These are phyloP conservation scores for Ogataea salicorniae DNA, from an alignment of 805 yeast genomes.

Conservation along the genomic window DNA sequence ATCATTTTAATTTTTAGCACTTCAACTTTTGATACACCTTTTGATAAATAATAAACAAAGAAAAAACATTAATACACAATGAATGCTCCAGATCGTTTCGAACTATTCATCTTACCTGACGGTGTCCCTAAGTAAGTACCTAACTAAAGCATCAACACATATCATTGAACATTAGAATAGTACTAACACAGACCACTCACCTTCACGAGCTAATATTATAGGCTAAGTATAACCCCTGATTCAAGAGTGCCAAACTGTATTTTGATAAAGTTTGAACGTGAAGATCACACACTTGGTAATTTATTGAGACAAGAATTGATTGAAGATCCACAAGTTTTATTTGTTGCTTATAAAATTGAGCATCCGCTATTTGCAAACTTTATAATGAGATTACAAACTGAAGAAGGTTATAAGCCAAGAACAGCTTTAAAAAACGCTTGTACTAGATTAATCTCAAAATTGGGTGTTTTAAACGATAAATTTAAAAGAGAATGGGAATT, in stretches of 20 bases:
- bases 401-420: constrained; percentile 88
- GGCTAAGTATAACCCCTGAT: constrained; percentile 58
- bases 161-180: constrained; percentile 28
- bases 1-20: not conserved
- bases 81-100: constrained; percentile 99
- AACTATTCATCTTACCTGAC: constrained; percentile 93
- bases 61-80: constrained; percentile 33
- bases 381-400: constrained; percentile 90
- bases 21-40: not conserved
- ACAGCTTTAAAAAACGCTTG: constrained; percentile 91
- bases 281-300: constrained; percentile 95
- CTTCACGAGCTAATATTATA: no score
- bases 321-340: constrained; percentile 82
- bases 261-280: constrained; percentile 87
- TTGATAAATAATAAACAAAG: not conserved
- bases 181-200: no score
- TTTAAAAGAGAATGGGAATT: constrained; percentile 92
- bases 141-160: constrained; percentile 32
- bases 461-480: constrained; percentile 66
- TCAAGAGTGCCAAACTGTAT: constrained; percentile 94
- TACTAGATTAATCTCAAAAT: constrained; percentile 71
- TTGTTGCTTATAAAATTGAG: constrained; percentile 96
- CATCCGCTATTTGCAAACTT: constrained; percentile 97
- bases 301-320: constrained; percentile 79
- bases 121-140: constrained; percentile 81